Evolutionary conservation across 352 stramenopile genomes (phyloP).

Genomic region (Globisporangium iwayamae): DNA sequence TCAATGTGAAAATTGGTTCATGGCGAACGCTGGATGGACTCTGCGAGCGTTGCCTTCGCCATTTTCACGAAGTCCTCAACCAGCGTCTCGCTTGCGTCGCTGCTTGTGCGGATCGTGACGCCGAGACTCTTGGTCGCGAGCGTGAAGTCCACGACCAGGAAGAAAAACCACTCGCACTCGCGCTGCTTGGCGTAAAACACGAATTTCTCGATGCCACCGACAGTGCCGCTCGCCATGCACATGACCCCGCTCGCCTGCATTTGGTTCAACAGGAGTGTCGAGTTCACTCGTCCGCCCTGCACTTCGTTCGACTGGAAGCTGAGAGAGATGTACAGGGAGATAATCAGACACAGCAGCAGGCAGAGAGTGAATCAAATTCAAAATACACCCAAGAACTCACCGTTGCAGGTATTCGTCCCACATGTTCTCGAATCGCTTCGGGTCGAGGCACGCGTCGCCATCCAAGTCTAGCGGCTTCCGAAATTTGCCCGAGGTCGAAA

Average conservation of each 20-base stretch:
- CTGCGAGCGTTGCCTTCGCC: slow-evolving; percentile 17
- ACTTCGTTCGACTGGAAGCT: slow-evolving; percentile 33
- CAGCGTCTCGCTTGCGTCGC: slow-evolving; percentile 37
- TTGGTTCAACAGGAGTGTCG: slow-evolving; percentile 28
- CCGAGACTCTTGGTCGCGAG: slow-evolving; percentile 29
- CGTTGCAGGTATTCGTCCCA: slow-evolving; percentile 75
- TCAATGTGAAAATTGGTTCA: slow-evolving; percentile 1
- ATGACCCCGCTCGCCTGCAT: slow-evolving; percentile 44
- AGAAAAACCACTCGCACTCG: slow-evolving; percentile 43
- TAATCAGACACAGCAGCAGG: neutral
- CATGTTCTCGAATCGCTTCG: slow-evolving; percentile 69
- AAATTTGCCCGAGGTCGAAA: slow-evolving; percentile 13
- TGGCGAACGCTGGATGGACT: slow-evolving; percentile 15
- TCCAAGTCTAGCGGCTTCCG: slow-evolving; percentile 40
- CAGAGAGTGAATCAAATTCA: neutral
- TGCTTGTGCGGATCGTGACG: slow-evolving; percentile 46
- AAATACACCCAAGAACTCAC: slow-evolving; percentile 23
- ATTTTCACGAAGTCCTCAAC: slow-evolving; percentile 45
- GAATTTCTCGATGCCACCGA: slow-evolving; percentile 68
- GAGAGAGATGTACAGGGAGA: neutral
- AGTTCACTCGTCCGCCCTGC: slow-evolving; percentile 20
- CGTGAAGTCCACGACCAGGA: slow-evolving; percentile 48
- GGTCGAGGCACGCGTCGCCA: slow-evolving; percentile 34
- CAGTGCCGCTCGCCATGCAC: slow-evolving; percentile 74
- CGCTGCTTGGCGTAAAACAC: slow-evolving; percentile 73